Evolutionary conservation across 352 stramenopile species (phyloP).

Genomic region (Globisporangium splendens): DNA sequence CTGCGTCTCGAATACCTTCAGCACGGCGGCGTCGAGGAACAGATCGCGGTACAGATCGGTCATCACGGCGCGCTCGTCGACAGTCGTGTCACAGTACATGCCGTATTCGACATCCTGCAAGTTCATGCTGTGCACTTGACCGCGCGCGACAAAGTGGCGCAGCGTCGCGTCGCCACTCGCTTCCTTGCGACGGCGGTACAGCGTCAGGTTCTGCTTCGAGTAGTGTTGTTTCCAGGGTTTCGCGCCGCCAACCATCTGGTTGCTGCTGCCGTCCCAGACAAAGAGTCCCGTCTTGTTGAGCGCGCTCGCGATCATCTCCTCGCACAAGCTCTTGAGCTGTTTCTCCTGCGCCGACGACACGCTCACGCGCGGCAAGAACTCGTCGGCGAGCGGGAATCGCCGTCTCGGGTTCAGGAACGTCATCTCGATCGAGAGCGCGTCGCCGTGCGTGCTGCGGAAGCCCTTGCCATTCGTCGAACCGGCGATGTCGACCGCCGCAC

Average conservation of each 20-base stretch:
- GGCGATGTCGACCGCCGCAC: conserved; percentile 25
- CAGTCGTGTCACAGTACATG: conserved; percentile 41
- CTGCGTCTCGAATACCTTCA: conserved; percentile 35
- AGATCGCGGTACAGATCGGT: conserved; percentile 36
- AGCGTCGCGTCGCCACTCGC: conserved; percentile 19
- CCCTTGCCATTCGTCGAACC: conserved; percentile 42
- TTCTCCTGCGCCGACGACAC: conserved; percentile 34
- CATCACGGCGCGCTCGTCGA: conserved; percentile 45
- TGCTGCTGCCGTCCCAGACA: conserved; percentile 46
- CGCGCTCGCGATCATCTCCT: conserved; percentile 39
- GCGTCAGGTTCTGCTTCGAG: conserved; percentile 40
- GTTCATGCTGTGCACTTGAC: conserved; percentile 42
- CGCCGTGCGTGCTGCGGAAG: conserved; percentile 45
- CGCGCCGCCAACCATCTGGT: conserved; percentile 28
- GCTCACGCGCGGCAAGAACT: conserved; percentile 43
- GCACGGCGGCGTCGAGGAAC: conserved; percentile 40
- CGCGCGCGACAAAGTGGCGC: conserved; percentile 41
- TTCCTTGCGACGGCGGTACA: conserved; percentile 47
- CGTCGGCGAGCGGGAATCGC: conserved; percentile 52
- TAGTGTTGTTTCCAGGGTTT: conserved; percentile 57
- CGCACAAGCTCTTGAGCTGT: conserved; percentile 43
- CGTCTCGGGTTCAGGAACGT: conserved; percentile 50
- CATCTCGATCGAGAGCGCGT: conserved; percentile 62
- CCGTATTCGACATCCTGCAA: conserved; percentile 51
- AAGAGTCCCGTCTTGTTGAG: conserved; percentile 56